Conservation (phyloP, 106 monocot genomes). For the Ottelia alismoides region DNA sequence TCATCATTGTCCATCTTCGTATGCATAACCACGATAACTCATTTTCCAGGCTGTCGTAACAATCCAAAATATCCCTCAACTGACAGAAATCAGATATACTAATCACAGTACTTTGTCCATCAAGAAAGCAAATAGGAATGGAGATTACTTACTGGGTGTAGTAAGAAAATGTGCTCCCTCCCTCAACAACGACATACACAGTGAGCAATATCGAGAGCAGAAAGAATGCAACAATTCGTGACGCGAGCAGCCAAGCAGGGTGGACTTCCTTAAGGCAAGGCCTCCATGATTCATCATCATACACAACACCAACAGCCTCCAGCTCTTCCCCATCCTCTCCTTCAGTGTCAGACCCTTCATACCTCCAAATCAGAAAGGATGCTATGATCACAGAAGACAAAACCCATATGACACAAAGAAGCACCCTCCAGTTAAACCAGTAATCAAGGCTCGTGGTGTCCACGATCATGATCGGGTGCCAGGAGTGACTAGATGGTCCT, state of each 20-base stretch:
- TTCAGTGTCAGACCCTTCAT: slow-evolving; percentile 25
- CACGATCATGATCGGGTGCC: slow-evolving; percentile 33
- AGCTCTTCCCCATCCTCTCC: not conserved
- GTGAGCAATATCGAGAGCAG: slow-evolving; percentile 37
- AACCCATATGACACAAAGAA: slow-evolving; percentile 46
- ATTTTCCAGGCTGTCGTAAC: no score
- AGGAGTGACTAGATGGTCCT: slow-evolving; percentile 30
- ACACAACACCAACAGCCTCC: slow-evolving; percentile 22
- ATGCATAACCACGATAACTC: no score
- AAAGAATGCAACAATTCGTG: slow-evolving; percentile 32
- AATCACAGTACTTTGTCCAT: no score
- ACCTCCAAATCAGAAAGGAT: slow-evolving; percentile 47
- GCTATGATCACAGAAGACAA: slow-evolving; percentile 33
- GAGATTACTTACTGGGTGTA: slow-evolving; percentile 57
- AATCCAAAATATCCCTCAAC: no score
- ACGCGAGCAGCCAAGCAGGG: slow-evolving; percentile 59
- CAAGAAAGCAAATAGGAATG: not conserved
- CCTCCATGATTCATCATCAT: slow-evolving; percentile 56
- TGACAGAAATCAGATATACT: no score
- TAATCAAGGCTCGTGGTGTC: slow-evolving; percentile 30
- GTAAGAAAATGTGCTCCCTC: slow-evolving; percentile 33
- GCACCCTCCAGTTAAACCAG: slow-evolving; percentile 74
- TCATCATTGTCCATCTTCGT: no score
- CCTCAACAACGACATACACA: slow-evolving; percentile 20
- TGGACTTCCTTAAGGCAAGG: slow-evolving; percentile 59